Evolutionary conservation across 2,329 filamentous ascomycete genomes (phyloP).

Genomic region (Ambrosiella xylebori): DNA sequence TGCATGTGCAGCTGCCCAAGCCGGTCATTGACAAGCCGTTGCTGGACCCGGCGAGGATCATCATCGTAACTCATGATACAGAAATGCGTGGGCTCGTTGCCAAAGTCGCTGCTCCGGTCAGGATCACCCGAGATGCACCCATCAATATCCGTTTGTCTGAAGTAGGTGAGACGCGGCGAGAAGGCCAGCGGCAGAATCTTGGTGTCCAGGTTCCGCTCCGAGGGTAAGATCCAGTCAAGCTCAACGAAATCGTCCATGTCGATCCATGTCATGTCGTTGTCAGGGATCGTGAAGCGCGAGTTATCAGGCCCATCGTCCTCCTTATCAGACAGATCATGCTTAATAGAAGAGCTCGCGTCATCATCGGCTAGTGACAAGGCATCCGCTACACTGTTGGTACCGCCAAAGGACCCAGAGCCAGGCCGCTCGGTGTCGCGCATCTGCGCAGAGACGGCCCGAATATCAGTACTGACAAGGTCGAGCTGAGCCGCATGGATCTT

Average conservation of each 20-base stretch:
- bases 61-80: slow-evolving; percentile 89
- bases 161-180: slow-evolving; percentile 91
- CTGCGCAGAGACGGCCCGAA: slow-evolving; percentile 81
- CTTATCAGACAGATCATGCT: slow-evolving; percentile 18
- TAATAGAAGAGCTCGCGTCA: slow-evolving; percentile 5
- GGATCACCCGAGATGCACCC: slow-evolving; percentile 65
- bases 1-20: slow-evolving; percentile 64
- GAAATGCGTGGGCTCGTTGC: slow-evolving; percentile 79
- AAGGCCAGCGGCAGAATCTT: slow-evolving; percentile 86
- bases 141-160: slow-evolving; percentile 85
- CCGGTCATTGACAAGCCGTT: slow-evolving; percentile 65
- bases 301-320: slow-evolving; percentile 49
- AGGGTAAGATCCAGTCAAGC: slow-evolving; percentile 85
- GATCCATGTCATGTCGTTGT: slow-evolving; percentile 91
- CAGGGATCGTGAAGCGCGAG: slow-evolving; percentile 84
- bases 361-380: slow-evolving; percentile 3
- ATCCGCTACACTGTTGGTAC: not conserved
- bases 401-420: not conserved
- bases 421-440: slow-evolving; percentile 54
- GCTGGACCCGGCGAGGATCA: slow-evolving; percentile 77
- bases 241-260: slow-evolving; percentile 99
- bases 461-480: slow-evolving; percentile 78
- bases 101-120: slow-evolving; percentile 73
- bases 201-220: slow-evolving; percentile 77
- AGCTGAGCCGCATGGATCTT: slow-evolving; percentile 90